These are phyloP conservation scores for Mycena indigotica DNA, from an alignment of 768 basidiomycete species.

Conservation along the genomic window DNA sequence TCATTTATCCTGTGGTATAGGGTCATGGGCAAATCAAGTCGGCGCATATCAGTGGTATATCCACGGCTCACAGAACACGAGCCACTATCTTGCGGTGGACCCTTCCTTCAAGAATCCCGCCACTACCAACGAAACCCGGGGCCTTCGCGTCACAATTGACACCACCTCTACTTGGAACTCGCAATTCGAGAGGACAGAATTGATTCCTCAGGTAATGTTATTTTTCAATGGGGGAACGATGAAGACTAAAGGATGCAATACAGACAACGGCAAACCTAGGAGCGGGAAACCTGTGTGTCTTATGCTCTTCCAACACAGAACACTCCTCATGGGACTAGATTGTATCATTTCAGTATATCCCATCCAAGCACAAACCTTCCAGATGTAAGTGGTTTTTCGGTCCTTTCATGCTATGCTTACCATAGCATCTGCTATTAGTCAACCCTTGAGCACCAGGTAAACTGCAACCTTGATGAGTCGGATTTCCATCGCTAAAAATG, in stretches of 20 bases:
- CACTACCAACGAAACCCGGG: constrained; percentile 49
- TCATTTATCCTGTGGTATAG: neutral
- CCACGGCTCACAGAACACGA: constrained; percentile 54
- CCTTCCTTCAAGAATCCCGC: constrained; percentile 63
- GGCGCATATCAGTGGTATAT: constrained; percentile 66
- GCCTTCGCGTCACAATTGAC: constrained; percentile 58
- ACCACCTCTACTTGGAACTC: constrained; percentile 58
- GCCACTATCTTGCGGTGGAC: constrained; percentile 53
- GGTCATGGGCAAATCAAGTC: constrained; percentile 29
- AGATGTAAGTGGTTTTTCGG: constrained; percentile 43
- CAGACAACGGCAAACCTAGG: constrained; percentile 57
- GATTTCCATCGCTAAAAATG: neutral
- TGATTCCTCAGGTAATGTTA: constrained; percentile 35
- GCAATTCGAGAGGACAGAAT: constrained; percentile 48
- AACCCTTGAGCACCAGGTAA: constrained; percentile 58
- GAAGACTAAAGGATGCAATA: constrained; percentile 31
- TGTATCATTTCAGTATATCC: constrained; percentile 62
- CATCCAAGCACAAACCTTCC: constrained; percentile 51
- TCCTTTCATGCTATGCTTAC: no score
- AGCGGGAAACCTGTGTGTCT: constrained; percentile 55
- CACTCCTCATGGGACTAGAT: neutral
- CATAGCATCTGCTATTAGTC: no score
- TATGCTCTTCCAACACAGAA: neutral
- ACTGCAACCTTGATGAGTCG: neutral
- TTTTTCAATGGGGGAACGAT: neutral